Conservation (phyloP, 1,284 basidiomycete genomes). For the Pascua guehoae region DNA sequence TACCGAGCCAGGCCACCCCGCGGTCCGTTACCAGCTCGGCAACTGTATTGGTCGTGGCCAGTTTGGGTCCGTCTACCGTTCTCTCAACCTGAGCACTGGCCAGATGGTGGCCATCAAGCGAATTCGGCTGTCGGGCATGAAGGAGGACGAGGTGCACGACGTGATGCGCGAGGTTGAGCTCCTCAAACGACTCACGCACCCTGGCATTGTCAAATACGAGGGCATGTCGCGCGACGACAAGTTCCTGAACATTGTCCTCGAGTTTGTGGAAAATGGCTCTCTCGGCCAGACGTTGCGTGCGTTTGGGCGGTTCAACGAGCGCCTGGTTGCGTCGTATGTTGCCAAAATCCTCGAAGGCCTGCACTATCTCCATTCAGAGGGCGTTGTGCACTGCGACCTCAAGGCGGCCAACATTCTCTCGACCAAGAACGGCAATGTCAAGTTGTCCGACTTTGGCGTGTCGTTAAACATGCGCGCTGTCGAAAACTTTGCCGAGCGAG, state of each 20-base stretch:
- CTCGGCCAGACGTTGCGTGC: conserved; percentile 84
- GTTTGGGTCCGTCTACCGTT: conserved; percentile 91
- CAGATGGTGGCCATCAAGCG: conserved; percentile 95
- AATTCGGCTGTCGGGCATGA: conserved; percentile 77
- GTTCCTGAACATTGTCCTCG: conserved; percentile 83
- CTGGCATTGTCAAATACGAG: conserved; percentile 89
- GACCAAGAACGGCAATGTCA: conserved; percentile 56
- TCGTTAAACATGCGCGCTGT: conserved; percentile 53
- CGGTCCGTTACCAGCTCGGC: conserved; percentile 83
- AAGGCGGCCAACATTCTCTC: conserved; percentile 55
- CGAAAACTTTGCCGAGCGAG: conserved; percentile 68
- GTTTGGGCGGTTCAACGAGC: conserved; percentile 86
- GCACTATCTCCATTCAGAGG: conserved; percentile 85
- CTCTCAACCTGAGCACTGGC: conserved; percentile 83
- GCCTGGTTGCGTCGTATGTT: conserved; percentile 80
- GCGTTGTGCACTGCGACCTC: conserved; percentile 36
- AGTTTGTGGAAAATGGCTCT: conserved; percentile 94
- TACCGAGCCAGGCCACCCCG: conserved; percentile 61
- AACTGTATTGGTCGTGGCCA: conserved; percentile 95
- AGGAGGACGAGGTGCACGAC: conserved; percentile 77
- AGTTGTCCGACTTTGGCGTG: conserved; percentile 58
- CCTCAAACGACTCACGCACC: conserved; percentile 80
- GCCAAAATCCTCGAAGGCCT: conserved; percentile 90
- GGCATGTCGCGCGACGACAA: conserved; percentile 87
- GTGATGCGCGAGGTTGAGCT: conserved; percentile 89